phyloP scores from a whole-genome alignment of 495 filamentous ascomycete genomes.

The Aspergillus indologenus region DNA sequence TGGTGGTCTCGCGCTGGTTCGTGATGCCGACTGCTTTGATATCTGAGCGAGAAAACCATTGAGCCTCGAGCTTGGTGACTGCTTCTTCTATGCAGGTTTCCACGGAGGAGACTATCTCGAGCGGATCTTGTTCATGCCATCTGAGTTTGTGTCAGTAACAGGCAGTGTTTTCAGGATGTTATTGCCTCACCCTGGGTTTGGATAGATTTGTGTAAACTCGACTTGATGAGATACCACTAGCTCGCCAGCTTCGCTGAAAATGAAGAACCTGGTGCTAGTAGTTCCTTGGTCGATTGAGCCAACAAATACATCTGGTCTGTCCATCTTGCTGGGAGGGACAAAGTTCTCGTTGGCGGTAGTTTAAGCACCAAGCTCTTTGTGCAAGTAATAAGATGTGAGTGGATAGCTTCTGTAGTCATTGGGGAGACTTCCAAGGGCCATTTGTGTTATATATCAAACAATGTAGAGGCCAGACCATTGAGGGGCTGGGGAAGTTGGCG shows the following conservation, averaged over 20 bases:
- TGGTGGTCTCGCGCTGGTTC: slow-evolving; percentile 91
- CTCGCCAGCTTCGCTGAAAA: slow-evolving; percentile 77
- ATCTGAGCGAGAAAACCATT: slow-evolving; percentile 61
- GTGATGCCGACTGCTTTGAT: slow-evolving; percentile 89
- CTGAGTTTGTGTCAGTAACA: slow-evolving; percentile 38
- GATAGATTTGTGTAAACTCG: slow-evolving; percentile 87
- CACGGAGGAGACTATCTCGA: slow-evolving; percentile 74
- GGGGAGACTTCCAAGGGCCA: too few relatives aligned
- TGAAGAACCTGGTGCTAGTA: slow-evolving; percentile 86
- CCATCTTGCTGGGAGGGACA: slow-evolving; percentile 19
- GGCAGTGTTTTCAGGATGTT: not conserved
- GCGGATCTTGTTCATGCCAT: slow-evolving; percentile 91
- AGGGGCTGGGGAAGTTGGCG: too few relatives aligned
- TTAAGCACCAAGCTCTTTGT: not conserved
- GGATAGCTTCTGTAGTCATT: not conserved
- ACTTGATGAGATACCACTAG: slow-evolving; percentile 87
- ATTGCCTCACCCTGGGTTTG: slow-evolving; percentile 74
- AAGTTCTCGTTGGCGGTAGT: too few relatives aligned
- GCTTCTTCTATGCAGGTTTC: slow-evolving; percentile 80
- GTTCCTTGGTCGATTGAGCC: slow-evolving; percentile 90
- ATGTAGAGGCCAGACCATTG: not conserved
- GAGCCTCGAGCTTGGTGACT: slow-evolving; percentile 61
- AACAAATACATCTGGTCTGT: slow-evolving; percentile 46
- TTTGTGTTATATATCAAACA: not conserved
- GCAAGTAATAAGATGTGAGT: not conserved